Conservation (phyloP, 1,139 yeast species). For the Yamadazyma sp. region DNA sequence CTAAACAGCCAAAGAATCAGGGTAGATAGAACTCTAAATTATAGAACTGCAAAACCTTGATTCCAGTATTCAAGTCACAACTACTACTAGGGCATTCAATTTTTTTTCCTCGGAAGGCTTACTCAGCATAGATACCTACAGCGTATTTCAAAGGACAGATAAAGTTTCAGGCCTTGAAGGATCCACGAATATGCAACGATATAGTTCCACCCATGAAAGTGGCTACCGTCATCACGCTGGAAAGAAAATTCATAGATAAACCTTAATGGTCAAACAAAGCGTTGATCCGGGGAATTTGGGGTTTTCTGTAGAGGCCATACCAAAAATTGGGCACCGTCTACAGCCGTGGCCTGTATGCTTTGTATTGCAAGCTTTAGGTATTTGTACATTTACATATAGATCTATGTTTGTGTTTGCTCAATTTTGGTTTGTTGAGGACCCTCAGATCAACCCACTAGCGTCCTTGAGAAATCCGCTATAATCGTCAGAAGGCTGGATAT, state of each 20-base stretch:
- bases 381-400: no score
- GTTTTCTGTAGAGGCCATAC: slow-evolving; percentile 74
- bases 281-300: slow-evolving; percentile 75
- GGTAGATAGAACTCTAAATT: slow-evolving; percentile 29
- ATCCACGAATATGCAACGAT: slow-evolving; percentile 71
- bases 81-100: slow-evolving; percentile 31
- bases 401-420: no score
- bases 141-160: slow-evolving; percentile 73
- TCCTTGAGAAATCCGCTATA: slow-evolving; percentile 2
- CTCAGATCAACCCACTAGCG: not conserved
- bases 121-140: slow-evolving; percentile 49
- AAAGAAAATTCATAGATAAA: slow-evolving; percentile 70
- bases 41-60: slow-evolving; percentile 35
- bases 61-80: slow-evolving; percentile 37
- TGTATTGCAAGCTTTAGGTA: no score
- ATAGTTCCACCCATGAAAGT: slow-evolving; percentile 86
- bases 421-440: no score
- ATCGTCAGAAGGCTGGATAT: not conserved
- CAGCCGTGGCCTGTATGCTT: no score
- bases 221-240: slow-evolving; percentile 64
- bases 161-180: slow-evolving; percentile 70
- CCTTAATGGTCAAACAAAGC: slow-evolving; percentile 77
- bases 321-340: no score
- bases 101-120: slow-evolving; percentile 33
- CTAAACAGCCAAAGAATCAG: slow-evolving; percentile 35